phyloP scores from a whole-genome alignment of 768 basidiomycete species.

The Hypholoma fasciculare region DNA sequence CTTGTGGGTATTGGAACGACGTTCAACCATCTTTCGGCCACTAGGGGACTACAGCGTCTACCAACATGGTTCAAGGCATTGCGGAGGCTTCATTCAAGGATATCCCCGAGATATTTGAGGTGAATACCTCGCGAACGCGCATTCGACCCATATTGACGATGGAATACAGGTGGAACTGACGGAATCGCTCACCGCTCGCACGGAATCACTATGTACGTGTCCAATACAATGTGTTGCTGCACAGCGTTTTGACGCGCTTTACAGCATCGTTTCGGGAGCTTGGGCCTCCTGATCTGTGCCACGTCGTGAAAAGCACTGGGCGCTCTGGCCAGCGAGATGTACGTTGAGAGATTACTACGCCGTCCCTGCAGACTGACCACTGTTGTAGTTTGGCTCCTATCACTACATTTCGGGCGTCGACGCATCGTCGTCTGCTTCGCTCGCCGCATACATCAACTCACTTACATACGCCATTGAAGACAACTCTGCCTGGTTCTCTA shows the following conservation, averaged over 20 bases:
- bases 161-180: slow-evolving; percentile 75
- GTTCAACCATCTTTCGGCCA: neutral
- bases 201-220: slow-evolving; percentile 84
- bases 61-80: slow-evolving; percentile 28
- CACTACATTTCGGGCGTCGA: slow-evolving; percentile 99
- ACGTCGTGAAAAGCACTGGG: slow-evolving; percentile 91
- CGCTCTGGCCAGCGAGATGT: slow-evolving; percentile 86
- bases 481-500: slow-evolving; percentile 88
- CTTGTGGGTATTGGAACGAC: neutral
- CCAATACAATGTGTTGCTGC: slow-evolving; percentile 6
- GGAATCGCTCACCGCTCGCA: slow-evolving; percentile 85
- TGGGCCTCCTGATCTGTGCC: slow-evolving; percentile 95
- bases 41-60: slow-evolving; percentile 4
- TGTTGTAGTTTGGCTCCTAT: slow-evolving; percentile 83
- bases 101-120: slow-evolving; percentile 96
- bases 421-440: slow-evolving; percentile 94
- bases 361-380: slow-evolving; percentile 4
- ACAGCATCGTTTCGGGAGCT: slow-evolving; percentile 95
- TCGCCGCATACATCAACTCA: slow-evolving; percentile 98
- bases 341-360: slow-evolving; percentile 28
- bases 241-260: slow-evolving; percentile 18
- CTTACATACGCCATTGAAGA: slow-evolving; percentile 96
- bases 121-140: slow-evolving; percentile 24
- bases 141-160: slow-evolving; percentile 8
- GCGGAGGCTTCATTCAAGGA: slow-evolving; percentile 82